Conservation (phyloP, 1,139 yeast genomes). For the Yamadazyma oceani region DNA sequence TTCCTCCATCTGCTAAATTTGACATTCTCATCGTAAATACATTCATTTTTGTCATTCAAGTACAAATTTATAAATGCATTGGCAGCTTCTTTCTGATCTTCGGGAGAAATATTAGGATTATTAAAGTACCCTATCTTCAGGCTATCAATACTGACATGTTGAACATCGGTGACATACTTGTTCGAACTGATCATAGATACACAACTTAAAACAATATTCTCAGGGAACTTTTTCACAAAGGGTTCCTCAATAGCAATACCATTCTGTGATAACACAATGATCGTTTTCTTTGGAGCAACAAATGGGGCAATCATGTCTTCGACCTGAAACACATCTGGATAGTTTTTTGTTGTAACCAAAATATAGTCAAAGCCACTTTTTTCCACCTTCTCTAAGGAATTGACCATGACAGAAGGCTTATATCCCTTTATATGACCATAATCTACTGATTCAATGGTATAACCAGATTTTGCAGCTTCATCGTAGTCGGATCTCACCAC, state of each 20-base stretch:
- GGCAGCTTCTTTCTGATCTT: slow-evolving; percentile 7
- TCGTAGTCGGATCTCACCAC: slow-evolving; percentile 35
- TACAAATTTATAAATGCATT: slow-evolving; percentile 26
- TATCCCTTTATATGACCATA: slow-evolving; percentile 25
- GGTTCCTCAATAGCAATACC: slow-evolving; percentile 33
- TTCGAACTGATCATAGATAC: slow-evolving; percentile 28
- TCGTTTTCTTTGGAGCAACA: slow-evolving; percentile 17
- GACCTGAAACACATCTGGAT: slow-evolving; percentile 25
- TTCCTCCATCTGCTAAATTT: slow-evolving; percentile 31
- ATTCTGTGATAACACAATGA: slow-evolving; percentile 29
- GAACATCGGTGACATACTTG: slow-evolving; percentile 20
- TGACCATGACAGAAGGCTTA: slow-evolving; percentile 26
- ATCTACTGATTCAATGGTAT: slow-evolving; percentile 27
- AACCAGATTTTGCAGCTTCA: slow-evolving; percentile 26
- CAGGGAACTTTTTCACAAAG: slow-evolving; percentile 12
- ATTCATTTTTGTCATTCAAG: slow-evolving; percentile 17
- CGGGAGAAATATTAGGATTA: slow-evolving; percentile 7
- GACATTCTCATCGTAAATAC: slow-evolving; percentile 21
- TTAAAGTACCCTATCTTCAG: slow-evolving; percentile 18
- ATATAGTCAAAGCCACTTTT: slow-evolving; percentile 30
- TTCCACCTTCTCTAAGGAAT: slow-evolving; percentile 24
- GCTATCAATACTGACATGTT: slow-evolving; percentile 34
- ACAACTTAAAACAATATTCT: slow-evolving; percentile 22
- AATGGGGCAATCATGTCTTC: slow-evolving; percentile 11
- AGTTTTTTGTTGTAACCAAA: slow-evolving; percentile 33